Base-by-base conservation (phyloP, 2,329 filamentous ascomycete species). In the Botryotinia calthae region DNA sequence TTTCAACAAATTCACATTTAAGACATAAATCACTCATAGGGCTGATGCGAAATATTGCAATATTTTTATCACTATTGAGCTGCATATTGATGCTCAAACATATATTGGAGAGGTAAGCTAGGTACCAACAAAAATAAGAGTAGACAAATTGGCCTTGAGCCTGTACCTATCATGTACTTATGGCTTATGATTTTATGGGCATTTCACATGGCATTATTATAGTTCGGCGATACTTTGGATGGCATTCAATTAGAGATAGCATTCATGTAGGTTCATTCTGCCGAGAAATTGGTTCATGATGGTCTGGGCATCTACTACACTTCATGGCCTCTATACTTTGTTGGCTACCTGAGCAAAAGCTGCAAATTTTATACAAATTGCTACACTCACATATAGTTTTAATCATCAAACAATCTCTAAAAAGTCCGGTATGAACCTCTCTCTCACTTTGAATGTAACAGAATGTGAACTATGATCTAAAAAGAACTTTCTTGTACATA, bases 41-140 rank as follows among this genome's bases (percentile, higher is more conserved):
- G 28, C 1, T 58, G 1, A 9, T 31, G 18, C 8, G 3, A 1
- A 1, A 22, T 34, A 22, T 34, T 58, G 18, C 7, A 4, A 20
- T 34, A 1, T 34, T 58, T 0, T 4, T 1, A 20, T 10, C 14
- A 28, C 28, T 58, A 0, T 9, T 20, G n/a, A 31, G 28, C 16
- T 58, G 6, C 54, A 10, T 0, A 4, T 20, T 28, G 18, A 58
- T 20, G 16, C 14, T 31, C 14, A 0, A 8, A 0, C 1, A n/a
- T 31, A 20, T 3, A 31, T 25, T 25, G 28, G 0, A 18, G 16
- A 16, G 16, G 14, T 31, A 16, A 0, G 22, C 7, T 10, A 9
- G 8, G 3, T 31, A 2, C 2, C 28, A 20, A 9, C 1, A 0
- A 16, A 16, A 3, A 16, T 5, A 28, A 28, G 14, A 54, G n/a